Evolutionary conservation across 805 yeast species (phyloP).

Genomic region (Metschnikowia lochheadii): DNA sequence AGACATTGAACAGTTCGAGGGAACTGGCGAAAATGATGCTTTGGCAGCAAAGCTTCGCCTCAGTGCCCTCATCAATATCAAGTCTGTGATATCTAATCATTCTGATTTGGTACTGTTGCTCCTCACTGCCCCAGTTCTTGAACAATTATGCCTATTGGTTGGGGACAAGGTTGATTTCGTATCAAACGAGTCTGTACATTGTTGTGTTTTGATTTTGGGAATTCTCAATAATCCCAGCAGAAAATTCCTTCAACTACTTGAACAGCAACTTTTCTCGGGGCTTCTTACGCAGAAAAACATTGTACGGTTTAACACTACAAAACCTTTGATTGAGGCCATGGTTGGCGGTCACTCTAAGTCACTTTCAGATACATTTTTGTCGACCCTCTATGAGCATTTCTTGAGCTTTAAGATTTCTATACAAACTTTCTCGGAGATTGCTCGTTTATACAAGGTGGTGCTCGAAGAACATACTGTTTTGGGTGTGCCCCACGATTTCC

Average conservation of each 20-base stretch:
- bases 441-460: constrained; percentile 25
- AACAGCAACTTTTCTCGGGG: constrained; percentile 25
- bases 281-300: constrained; percentile 21
- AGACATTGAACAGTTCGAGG: constrained; percentile 30
- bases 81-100: constrained; percentile 32
- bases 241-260: constrained; percentile 28
- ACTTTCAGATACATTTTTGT: constrained; percentile 19
- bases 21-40: constrained; percentile 42
- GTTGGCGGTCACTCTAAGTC: constrained; percentile 15
- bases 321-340: constrained; percentile 28
- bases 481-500: constrained; percentile 17
- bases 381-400: constrained; percentile 16
- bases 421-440: constrained; percentile 24
- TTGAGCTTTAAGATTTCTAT: constrained; percentile 18
- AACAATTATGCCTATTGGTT: constrained; percentile 28
- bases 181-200: constrained; percentile 41
- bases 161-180: constrained; percentile 49
- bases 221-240: constrained; percentile 31
- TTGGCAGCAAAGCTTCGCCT: constrained; percentile 62
- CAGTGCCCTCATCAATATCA: constrained; percentile 43
- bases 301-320: constrained; percentile 21
- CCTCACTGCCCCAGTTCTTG: constrained; percentile 27
- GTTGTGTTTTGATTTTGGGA: not conserved
- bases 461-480: constrained; percentile 16
- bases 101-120: constrained; percentile 35